Base-by-base conservation (phyloP, 2,329 filamentous ascomycete species). In the Verticillium dahliae region DNA sequence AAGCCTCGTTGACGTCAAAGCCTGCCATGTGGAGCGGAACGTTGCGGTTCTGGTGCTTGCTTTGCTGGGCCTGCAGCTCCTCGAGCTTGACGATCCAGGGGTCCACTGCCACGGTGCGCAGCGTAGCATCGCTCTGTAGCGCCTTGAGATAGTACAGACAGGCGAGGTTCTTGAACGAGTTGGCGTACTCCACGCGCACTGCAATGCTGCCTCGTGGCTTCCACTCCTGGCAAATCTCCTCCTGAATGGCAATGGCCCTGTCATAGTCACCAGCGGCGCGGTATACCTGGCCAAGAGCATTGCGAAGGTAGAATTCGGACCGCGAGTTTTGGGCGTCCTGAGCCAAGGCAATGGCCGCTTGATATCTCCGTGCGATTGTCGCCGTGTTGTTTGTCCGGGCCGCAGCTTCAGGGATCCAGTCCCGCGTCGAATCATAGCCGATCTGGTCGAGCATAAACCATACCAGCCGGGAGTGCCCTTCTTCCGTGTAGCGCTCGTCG, bases 331-430 rank as follows among this genome's bases (percentile, higher is more conserved):
- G 74, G n/a, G 67, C 66, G 1, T 65, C 63, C 59, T 70, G 69
- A 2, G 76, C 76, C 1, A 71, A 65, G 0, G 68, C 68, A 2
- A 76, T 75, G 34, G 73, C 70, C 31, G 66, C 61, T 22, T 71
- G 66, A 3, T 77, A 69, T 1, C 69, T 67, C 0, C 72, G 66
- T 0, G 73, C 62, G 13, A 76, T 63, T 9, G 73, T 70, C 0
- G 67, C 68, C 0, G 69, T 69, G 61, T 72, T 68, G 3, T 69
- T 68, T 0, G 69, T 69, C 41, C 75, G 76, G 57, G 73, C 71
- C 0, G 74, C 75, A 1, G 76, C 75, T n/a, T 73, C 74, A 13
- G 76, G 76, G 6, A 78, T 72, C 74, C 75, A 77, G 59, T 78
- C 75, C 34, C 70, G 4, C 72, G 65, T 9, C 64, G 68, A 27